phyloP scores from a whole-genome alignment of 2,329 filamentous ascomycete species.

The Fusarium floridanum region DNA sequence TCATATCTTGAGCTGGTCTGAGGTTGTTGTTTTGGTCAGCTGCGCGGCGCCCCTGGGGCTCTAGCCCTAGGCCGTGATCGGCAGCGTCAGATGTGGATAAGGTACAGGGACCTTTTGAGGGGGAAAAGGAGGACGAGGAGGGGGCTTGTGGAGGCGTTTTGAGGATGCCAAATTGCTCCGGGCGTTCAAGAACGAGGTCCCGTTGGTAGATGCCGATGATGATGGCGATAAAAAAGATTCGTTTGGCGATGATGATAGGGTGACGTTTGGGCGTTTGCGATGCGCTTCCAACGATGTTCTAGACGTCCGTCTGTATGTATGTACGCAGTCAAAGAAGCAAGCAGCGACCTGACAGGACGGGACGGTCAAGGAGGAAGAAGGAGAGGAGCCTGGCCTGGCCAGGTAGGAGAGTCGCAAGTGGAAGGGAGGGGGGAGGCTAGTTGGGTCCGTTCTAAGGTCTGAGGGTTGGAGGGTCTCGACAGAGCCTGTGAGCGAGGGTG shows the following conservation, averaged over 20 bases:
- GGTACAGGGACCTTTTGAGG: constrained; percentile 35
- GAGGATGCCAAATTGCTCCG: constrained; percentile 37
- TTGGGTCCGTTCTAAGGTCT: constrained; percentile 13
- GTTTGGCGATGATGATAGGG: constrained; percentile 8
- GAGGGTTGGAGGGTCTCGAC: constrained; percentile 12
- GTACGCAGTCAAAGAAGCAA: constrained; percentile 5
- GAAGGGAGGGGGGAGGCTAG: constrained; percentile 2
- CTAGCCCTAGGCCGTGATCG: no score
- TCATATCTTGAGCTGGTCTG: no score
- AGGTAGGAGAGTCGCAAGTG: neutral
- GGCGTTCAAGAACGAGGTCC: neutral
- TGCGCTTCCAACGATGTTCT: constrained; percentile 5
- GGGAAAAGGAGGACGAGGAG: constrained; percentile 34
- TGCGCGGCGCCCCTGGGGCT: no score
- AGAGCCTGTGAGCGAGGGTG: neutral
- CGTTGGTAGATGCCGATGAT: neutral
- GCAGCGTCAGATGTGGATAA: no score
- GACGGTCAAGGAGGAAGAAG: neutral
- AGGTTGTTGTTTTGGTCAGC: no score
- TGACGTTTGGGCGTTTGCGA: constrained; percentile 6
- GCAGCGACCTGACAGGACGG: neutral
- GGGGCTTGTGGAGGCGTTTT: constrained; percentile 38
- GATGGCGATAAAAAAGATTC: constrained; percentile 6
- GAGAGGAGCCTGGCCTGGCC: neutral
- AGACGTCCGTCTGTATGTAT: neutral